Conservation (phyloP, 73 alveolate genomes). For the Effrenium voratum region DNA sequence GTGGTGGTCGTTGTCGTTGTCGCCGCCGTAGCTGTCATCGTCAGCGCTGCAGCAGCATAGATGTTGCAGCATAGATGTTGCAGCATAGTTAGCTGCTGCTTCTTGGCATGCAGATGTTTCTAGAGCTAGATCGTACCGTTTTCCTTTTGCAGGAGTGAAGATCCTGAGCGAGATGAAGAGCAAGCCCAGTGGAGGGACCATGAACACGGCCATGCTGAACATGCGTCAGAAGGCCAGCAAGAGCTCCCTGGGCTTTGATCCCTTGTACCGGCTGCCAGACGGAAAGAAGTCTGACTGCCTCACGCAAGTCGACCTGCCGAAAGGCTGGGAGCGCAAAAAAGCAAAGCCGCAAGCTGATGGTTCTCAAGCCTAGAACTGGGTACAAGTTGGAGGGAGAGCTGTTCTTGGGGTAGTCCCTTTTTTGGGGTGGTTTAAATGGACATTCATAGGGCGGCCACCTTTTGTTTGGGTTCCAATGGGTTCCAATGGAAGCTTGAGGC, state of each 20-base stretch:
- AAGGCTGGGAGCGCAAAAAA: constrained; percentile 1
- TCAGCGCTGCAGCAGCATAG: too few relatives aligned
- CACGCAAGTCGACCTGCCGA: constrained; percentile 81
- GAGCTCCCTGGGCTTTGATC: constrained; percentile 64
- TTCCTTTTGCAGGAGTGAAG: not conserved
- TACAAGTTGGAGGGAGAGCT: not conserved
- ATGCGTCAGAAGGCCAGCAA: constrained; percentile 90
- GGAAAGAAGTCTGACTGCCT: constrained; percentile 68
- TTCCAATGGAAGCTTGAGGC: too few relatives aligned
- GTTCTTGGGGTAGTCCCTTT: not conserved
- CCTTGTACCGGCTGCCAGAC: constrained; percentile 58
- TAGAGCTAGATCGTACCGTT: too few relatives aligned
- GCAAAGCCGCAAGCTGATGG: not conserved
- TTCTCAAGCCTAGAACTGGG: not conserved
- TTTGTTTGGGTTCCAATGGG: not conserved
- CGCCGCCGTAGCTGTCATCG: too few relatives aligned
- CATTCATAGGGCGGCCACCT: too few relatives aligned
- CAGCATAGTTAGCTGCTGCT: too few relatives aligned
- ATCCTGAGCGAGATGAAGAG: constrained; percentile 50
- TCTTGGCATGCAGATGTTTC: too few relatives aligned
- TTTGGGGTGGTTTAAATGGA: too few relatives aligned
- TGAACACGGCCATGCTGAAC: constrained; percentile 88
- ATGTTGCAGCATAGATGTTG: too few relatives aligned
- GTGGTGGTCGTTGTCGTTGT: too few relatives aligned
- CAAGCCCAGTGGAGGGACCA: constrained; percentile 79